Conservation (phyloP, 306 rosid species). For the Dicorynia guianensis region DNA sequence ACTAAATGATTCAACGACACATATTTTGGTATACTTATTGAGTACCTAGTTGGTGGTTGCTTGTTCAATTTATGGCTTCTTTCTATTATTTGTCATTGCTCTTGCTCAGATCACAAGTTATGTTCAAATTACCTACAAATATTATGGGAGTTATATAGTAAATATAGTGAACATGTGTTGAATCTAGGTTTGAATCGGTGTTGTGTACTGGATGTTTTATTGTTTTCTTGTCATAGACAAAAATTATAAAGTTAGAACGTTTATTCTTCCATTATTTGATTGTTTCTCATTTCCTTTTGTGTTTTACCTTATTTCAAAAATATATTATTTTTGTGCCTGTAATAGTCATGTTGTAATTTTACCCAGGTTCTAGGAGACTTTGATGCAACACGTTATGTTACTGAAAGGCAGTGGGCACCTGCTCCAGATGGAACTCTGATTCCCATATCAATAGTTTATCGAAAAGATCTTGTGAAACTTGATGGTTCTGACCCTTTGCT, state of each 20-base stretch:
- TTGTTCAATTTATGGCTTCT: no score
- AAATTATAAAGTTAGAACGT: neutral
- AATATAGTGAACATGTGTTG: neutral
- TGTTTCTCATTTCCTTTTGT: conserved; percentile 19
- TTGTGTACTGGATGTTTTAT: neutral
- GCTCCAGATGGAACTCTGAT: conserved; percentile 81
- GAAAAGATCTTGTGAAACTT: conserved; percentile 79
- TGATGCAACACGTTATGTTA: conserved; percentile 74
- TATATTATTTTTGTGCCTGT: conserved; percentile 9
- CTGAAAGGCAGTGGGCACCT: conserved; percentile 89
- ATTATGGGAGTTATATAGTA: neutral
- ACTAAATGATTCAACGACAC: no score
- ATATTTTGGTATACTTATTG: no score
- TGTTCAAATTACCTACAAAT: neutral
- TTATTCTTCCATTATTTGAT: neutral
- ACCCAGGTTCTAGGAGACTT: conserved; percentile 89
- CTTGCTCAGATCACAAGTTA: no score
- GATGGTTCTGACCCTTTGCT: conserved; percentile 92
- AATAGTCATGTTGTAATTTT: conserved; percentile 31
- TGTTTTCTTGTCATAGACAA: neutral
- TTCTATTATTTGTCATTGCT: no score
- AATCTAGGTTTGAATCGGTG: conserved; percentile 16
- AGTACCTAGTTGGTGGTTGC: no score
- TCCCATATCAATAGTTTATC: conserved; percentile 85
- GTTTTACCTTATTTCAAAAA: neutral